A percentile compares a stretch with the other conserved stretches of the same genome.
phyloP scores from a whole-genome alignment of 306 rosid genomes.

The Rubus idaeus region DNA sequence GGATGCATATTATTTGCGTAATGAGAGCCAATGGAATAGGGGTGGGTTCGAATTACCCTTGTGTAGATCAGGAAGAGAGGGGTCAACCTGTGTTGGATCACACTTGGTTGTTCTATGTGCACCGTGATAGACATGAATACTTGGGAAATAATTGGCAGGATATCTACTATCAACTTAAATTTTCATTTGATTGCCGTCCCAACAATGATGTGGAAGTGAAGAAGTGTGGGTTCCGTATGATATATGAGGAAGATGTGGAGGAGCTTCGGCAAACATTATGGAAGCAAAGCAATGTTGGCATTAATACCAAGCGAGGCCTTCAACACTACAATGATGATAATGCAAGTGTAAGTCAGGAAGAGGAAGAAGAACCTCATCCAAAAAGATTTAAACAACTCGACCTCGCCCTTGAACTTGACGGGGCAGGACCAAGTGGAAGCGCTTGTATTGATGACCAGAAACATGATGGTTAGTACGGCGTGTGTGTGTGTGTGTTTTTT shows the following conservation, averaged over 20 bases:
- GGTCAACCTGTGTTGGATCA: no score
- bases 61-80: no score
- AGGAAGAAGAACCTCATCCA: not conserved
- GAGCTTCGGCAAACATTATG: not conserved
- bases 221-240: not conserved
- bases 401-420: no score
- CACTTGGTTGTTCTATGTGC: not conserved
- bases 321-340: not conserved
- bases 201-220: not conserved
- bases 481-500: no score
- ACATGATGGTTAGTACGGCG: no score
- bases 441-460: no score
- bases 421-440: not conserved
- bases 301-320: not conserved
- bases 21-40: not conserved
- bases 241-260: slow-evolving; percentile 4
- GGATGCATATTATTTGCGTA: not conserved
- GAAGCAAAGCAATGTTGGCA: not conserved
- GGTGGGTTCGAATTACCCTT: no score
- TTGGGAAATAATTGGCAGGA: not conserved
- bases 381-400: not conserved
- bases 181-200: not conserved
- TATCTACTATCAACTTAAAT: not conserved
- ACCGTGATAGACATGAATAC: not conserved
- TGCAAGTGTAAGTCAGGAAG: not conserved